Conservation (phyloP, 192 early-diverging fungal genomes). For the Backusella liffmaniae region DNA sequence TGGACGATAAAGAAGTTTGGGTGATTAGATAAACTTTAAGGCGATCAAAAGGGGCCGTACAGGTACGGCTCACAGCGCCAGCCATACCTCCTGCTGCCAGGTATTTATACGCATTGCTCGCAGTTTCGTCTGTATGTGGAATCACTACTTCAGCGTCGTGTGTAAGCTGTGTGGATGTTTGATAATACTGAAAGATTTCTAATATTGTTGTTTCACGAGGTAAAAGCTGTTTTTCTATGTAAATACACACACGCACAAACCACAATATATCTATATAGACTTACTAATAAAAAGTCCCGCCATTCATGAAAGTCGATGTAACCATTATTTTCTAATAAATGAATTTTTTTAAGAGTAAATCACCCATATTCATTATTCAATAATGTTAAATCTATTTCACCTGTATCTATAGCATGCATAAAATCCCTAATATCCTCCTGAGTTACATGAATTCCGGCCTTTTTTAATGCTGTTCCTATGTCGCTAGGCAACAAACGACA, state of each 20-base stretch:
- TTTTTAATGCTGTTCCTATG: slow-evolving; percentile 50
- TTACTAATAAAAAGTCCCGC: slow-evolving; percentile 60
- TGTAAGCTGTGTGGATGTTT: slow-evolving; percentile 58
- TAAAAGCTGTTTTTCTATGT: slow-evolving; percentile 41
- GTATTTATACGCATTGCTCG: slow-evolving; percentile 57
- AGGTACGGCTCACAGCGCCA: slow-evolving; percentile 69
- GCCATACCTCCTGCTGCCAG: slow-evolving; percentile 70
- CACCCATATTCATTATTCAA: background rate
- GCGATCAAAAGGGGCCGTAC: slow-evolving; percentile 75
- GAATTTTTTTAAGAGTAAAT: background rate
- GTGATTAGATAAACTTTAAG: slow-evolving; percentile 61
- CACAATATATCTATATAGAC: background rate
- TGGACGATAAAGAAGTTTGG: slow-evolving; percentile 34
- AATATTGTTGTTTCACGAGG: slow-evolving; percentile 59
- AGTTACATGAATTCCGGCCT: slow-evolving; percentile 60
- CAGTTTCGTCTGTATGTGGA: slow-evolving; percentile 48
- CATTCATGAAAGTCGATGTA: slow-evolving; percentile 67
- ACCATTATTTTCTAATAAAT: slow-evolving; percentile 49
- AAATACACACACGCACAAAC: background rate
- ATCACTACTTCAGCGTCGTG: slow-evolving; percentile 67
- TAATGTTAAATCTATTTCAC: slow-evolving; percentile 5
- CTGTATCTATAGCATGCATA: slow-evolving; percentile 60
- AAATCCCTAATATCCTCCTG: slow-evolving; percentile 60
- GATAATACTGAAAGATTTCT: slow-evolving; percentile 63
- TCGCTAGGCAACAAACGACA: slow-evolving; percentile 52